Base-by-base conservation (phyloP, 1,284 basidiomycete species). In the Ustilago vetiveriae region DNA sequence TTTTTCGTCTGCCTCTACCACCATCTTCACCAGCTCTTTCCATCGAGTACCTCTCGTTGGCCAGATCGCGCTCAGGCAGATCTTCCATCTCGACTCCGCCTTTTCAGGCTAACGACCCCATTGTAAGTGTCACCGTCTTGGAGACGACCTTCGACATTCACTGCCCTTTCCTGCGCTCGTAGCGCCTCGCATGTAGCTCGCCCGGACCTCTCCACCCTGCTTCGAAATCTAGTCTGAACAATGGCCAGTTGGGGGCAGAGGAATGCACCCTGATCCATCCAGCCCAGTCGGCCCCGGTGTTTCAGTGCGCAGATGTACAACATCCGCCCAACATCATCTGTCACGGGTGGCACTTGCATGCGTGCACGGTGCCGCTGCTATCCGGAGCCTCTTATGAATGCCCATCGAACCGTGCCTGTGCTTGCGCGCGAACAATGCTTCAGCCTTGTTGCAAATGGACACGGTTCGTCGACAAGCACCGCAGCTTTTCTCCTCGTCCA, bases 61-160 rank as follows among this genome's bases (percentile, higher is more conserved):
- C n/a, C 27, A 35, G 26, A 45, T 23, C 37, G 47, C 56, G 42
- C 40, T 50, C 30, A 27, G 51, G 33, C 29, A 6, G 23, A 27
- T 30, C 44, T 49, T 37, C 32, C 26, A 46, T 33, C 40, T 39
- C 40, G 35, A 55, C 53, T 29, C 40, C 46, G 58, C 58, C 58
- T 68, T 63, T 17, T 23, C 42, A 68, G 65, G 65, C 65, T 62
- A 58, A 68, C 58, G 65, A 68, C 27, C n/a, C 33, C 42, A 29
- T 51, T 57, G 65, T 68, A 49, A 62, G 65, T 68, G 38, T 22
- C 23, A 4, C 26, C 24, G 10, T 9, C 19, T 32, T 36, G 19
- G 19, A 32, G 14, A 22, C 21, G 9, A 21, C 26, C 9, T 17
- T 42, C 19, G 24, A 19, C 8, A n/a, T 17, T 29, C 45, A 17